Conservation (phyloP, 495 filamentous ascomycete genomes). For the Achaetomiella virescens region DNA sequence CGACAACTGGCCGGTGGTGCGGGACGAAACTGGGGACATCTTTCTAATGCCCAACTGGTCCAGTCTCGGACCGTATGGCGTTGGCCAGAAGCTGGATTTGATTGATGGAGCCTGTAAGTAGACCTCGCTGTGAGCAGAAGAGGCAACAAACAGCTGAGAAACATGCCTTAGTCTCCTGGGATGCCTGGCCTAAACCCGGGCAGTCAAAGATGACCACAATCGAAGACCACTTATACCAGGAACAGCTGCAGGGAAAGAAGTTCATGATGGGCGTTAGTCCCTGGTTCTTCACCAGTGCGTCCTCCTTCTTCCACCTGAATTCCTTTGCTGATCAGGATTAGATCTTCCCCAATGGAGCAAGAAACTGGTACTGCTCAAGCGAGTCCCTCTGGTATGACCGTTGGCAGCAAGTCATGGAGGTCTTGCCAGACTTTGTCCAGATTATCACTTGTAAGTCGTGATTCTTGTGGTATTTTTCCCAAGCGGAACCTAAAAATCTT, state of each 20-base stretch:
- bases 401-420: constrained; percentile 60
- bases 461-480: neutral
- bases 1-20: constrained; percentile 53
- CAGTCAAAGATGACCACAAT: constrained; percentile 45
- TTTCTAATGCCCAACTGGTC: constrained; percentile 63
- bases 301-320: neutral
- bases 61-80: constrained; percentile 48
- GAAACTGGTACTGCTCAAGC: constrained; percentile 67
- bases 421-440: constrained; percentile 61
- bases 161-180: constrained; percentile 55
- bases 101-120: constrained; percentile 54
- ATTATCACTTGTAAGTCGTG: constrained; percentile 39
- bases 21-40: constrained; percentile 40
- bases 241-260: constrained; percentile 46
- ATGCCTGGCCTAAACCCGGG: constrained; percentile 62
- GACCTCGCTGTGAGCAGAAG: no score
- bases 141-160: neutral
- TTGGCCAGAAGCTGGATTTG: constrained; percentile 37
- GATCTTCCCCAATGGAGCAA: constrained; percentile 63
- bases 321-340: constrained; percentile 19
- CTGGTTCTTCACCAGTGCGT: constrained; percentile 59
- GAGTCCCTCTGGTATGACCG: constrained; percentile 69
- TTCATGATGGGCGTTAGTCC: constrained; percentile 79
- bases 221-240: constrained; percentile 50
- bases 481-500: constrained; percentile 20